These are phyloP conservation scores for Geranium brycei DNA, from an alignment of 345 rosid genomes.

Conservation along the genomic window DNA sequence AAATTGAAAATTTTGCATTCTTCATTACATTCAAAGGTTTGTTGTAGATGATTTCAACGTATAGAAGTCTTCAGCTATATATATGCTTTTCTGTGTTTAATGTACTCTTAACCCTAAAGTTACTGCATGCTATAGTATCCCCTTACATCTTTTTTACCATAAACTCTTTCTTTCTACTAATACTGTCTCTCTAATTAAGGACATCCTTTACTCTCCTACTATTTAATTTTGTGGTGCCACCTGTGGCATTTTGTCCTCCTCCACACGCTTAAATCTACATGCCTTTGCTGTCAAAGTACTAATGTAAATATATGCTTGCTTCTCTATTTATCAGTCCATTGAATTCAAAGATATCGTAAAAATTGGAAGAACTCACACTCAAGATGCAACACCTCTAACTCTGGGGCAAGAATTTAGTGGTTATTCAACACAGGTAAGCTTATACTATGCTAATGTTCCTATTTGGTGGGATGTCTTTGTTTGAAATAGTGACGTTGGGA, in stretches of 20 bases:
- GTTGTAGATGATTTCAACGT: slow-evolving; percentile 5
- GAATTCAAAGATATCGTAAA: slow-evolving; percentile 88
- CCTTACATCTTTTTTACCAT: too few relatives aligned
- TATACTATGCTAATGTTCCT: neutral
- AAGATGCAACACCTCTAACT: slow-evolving; percentile 97
- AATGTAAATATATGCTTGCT: neutral
- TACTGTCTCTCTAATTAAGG: too few relatives aligned
- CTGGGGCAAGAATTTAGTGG: slow-evolving; percentile 98
- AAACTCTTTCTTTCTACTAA: too few relatives aligned
- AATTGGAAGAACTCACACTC: slow-evolving; percentile 94
- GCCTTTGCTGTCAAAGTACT: neutral
- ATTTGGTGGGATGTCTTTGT: neutral
- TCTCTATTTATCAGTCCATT: slow-evolving; percentile 32
- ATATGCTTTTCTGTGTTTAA: slow-evolving; percentile 12
- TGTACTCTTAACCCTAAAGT: slow-evolving; percentile 11
- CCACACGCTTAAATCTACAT: neutral
- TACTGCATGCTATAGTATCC: too few relatives aligned
- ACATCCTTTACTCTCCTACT: too few relatives aligned
- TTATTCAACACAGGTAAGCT: slow-evolving; percentile 73
- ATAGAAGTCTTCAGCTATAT: too few relatives aligned
- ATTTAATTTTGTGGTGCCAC: neutral
- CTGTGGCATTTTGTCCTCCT: neutral
- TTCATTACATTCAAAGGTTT: slow-evolving; percentile 68
- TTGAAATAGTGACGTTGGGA: neutral
- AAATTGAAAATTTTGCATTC: slow-evolving; percentile 52